Conservation (phyloP, 1,139 yeast genomes). For the Yamadazyma conglobata region DNA sequence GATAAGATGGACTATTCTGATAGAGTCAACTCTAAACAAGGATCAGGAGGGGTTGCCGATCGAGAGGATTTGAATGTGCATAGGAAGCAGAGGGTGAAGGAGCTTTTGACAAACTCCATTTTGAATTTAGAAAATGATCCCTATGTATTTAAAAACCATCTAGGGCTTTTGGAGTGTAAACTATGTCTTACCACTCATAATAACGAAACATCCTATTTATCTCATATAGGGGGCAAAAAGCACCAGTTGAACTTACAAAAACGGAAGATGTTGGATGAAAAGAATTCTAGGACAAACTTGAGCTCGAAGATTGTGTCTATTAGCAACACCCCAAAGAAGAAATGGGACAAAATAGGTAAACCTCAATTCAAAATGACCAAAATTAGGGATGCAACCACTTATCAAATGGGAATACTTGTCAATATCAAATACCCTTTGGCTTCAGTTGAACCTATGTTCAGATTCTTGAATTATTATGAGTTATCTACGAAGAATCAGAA, state of each 20-base stretch:
- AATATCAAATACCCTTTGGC: constrained; percentile 56
- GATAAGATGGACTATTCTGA: constrained; percentile 42
- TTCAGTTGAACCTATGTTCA: constrained; percentile 53
- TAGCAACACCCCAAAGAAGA: constrained; percentile 39
- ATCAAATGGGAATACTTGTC: constrained; percentile 59
- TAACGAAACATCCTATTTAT: constrained; percentile 70
- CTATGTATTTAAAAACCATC: constrained; percentile 68
- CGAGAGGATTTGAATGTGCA: constrained; percentile 63
- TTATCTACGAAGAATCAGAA: constrained; percentile 46
- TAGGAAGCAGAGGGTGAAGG: constrained; percentile 59
- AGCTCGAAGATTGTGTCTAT: constrained; percentile 23
- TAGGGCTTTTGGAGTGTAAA: constrained; percentile 73
- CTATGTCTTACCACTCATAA: constrained; percentile 74
- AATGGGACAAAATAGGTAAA: constrained; percentile 61
- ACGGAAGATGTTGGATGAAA: constrained; percentile 47
- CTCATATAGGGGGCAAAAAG: constrained; percentile 77
- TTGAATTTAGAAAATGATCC: constrained; percentile 73
- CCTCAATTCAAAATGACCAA: constrained; percentile 70
- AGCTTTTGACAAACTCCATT: constrained; percentile 57
- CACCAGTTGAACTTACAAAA: constrained; percentile 68
- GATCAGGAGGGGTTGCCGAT: constrained; percentile 75
- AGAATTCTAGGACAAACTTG: constrained; percentile 13
- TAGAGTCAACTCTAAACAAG: constrained; percentile 43
- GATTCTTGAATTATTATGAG: constrained; percentile 75
- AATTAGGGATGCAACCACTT: constrained; percentile 56